Conservation (phyloP, 1,284 basidiomycete species). For the Pisolithus thermaeus region DNA sequence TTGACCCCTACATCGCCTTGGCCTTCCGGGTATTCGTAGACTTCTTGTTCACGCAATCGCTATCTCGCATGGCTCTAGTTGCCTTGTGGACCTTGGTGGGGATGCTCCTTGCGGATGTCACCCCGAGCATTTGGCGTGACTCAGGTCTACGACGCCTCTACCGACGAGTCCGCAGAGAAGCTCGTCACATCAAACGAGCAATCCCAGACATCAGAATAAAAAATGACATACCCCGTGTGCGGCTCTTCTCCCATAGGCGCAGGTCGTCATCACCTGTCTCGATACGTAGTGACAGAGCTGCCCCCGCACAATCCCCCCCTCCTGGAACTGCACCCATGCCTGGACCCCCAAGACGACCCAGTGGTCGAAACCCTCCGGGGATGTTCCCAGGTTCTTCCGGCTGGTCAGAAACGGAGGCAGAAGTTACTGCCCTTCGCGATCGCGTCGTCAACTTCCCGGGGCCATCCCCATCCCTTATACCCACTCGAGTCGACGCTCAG, state of each 20-base stretch:
- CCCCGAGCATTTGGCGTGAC: constrained; percentile 55
- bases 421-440: constrained; percentile 18
- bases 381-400: constrained; percentile 24
- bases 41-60: constrained; percentile 55
- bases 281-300: constrained; percentile 27
- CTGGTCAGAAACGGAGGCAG: constrained; percentile 25
- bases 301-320: constrained; percentile 20
- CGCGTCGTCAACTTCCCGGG: constrained; percentile 11
- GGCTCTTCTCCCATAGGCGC: constrained; percentile 20
- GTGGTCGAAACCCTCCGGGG: constrained; percentile 24
- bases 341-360: constrained; percentile 14
- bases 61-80: constrained; percentile 51
- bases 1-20: constrained; percentile 60
- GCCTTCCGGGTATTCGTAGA: constrained; percentile 63
- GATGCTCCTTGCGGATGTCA: constrained; percentile 61
- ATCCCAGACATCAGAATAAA: constrained; percentile 27
- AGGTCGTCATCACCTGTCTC: constrained; percentile 16
- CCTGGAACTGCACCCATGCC: constrained; percentile 13
- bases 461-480: constrained; percentile 26
- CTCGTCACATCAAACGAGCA: constrained; percentile 25
- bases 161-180: constrained; percentile 46
- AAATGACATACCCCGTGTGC: constrained; percentile 25
- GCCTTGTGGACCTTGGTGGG: constrained; percentile 63
- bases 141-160: constrained; percentile 50
- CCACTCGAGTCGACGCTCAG: constrained; percentile 15